Conservation (phyloP, 176 grass and related monocot species). For the Miscanthus lutarioriparius region DNA sequence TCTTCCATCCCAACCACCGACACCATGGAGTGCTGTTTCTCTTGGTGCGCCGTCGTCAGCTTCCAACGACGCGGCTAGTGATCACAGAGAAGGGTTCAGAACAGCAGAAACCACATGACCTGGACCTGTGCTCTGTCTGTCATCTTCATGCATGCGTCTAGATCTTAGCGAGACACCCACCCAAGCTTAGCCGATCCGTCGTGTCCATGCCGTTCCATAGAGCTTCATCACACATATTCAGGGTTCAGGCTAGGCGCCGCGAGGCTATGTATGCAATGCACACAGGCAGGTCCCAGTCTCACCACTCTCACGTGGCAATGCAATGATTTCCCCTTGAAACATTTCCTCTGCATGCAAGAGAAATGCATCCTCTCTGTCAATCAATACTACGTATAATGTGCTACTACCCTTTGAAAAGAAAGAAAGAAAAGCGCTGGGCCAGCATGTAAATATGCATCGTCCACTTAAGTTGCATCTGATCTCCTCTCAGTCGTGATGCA, state of each 20-base stretch:
- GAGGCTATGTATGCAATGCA: too few species aligned
- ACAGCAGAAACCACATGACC: background rate
- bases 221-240: background rate
- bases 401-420: background rate
- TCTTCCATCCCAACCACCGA: slow-evolving; percentile 35
- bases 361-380: background rate
- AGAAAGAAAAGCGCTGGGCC: background rate
- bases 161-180: background rate
- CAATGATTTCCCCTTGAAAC: background rate
- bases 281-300: background rate
- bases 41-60: background rate
- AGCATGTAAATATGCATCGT: background rate
- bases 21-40: background rate
- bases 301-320: background rate
- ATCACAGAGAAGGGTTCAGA: background rate
- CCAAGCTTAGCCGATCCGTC: background rate
- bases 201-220: background rate
- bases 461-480: background rate
- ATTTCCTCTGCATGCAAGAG: background rate
- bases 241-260: background rate
- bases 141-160: background rate
- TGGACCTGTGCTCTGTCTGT: background rate
- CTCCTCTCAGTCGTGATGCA: background rate
- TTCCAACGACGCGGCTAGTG: background rate
- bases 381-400: background rate